Base-by-base conservation (phyloP, 2,329 filamentous ascomycete species). In the Paraconiothyrium brasiliense region DNA sequence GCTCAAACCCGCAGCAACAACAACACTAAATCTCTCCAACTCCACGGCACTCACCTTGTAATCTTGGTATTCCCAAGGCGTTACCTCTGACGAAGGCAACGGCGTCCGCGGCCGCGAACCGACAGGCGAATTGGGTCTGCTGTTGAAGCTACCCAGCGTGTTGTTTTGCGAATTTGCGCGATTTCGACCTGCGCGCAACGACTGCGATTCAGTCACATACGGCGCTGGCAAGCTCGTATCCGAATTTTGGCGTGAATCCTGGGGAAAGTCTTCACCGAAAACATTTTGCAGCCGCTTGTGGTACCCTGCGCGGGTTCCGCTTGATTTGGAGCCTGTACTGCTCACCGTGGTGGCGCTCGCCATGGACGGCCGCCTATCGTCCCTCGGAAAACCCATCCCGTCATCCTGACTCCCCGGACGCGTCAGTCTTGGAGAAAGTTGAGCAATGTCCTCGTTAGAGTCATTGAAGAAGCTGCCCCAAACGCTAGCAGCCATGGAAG, bases 41-140 rank as follows among this genome's bases (percentile, higher is more conserved):
- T 20, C 14, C n/a, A 50, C 35, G 16, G 57, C 51, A 71, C 89
- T 83, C 78, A 92, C 90, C 82, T 92, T 87, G 67, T 86, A 86
- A 76, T 95, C 92, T 79, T 98, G 95, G 76, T 95, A 98, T 64
- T 97, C 86, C 85, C 97, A 99, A n/a, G 95, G 95, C 43, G 97
- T 95, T 60, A 99, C 93, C 79, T 98, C 94, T 73, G 92, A 95
- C 13, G 92, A 92, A 46, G 92, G 92, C 55, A 93, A 85, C 13
- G 94, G 93, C n/a, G 92, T 97, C 70, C 91, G 87, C 51, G 94
- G 92, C 68, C 92, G 86, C 32, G 91, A 93, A 35, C 87, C 88
- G 56, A 87, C 86, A 44, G 93, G 93, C 57, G 94, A 96, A 49
- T 85, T 85, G 65, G 94, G 79, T 57, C 81, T 77, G 59, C 83